Evolutionary conservation across 148 eudicot species (phyloP).

Genomic region (Vaccinium macrocarpon): DNA sequence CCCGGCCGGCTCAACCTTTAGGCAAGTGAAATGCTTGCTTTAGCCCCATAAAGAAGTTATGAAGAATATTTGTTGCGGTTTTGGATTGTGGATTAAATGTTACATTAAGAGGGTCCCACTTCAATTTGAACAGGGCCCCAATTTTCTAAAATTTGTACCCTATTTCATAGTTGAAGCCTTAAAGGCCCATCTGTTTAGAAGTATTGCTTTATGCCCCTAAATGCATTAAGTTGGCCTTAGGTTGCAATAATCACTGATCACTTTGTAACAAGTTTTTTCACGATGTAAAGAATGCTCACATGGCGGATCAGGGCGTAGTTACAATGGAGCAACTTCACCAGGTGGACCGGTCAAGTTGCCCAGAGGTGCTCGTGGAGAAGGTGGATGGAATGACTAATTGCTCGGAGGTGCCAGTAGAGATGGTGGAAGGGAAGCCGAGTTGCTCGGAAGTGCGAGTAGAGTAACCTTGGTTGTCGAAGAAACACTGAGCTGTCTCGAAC

Average conservation of each 20-base stretch:
- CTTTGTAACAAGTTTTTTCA: neutral
- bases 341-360: neutral
- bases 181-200: too few relatives aligned
- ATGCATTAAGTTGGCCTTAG: too few relatives aligned
- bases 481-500: neutral
- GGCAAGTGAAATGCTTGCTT: too few relatives aligned
- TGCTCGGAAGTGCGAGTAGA: neutral
- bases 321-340: constrained; percentile 2
- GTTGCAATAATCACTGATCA: neutral
- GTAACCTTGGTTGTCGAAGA: neutral
- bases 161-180: too few relatives aligned
- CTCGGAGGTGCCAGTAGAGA: neutral
- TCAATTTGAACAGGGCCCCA: too few relatives aligned
- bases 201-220: too few relatives aligned
- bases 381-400: neutral
- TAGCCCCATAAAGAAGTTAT: too few relatives aligned
- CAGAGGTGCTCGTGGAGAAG: neutral
- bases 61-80: too few relatives aligned
- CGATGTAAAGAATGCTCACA: neutral
- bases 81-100: too few relatives aligned
- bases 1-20: too few relatives aligned
- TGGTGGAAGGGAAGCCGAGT: neutral
- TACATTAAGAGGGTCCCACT: too few relatives aligned
- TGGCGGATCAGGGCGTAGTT: neutral
- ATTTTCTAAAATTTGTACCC: too few relatives aligned